Evolutionary conservation across 208 protist species (phyloP).

Genomic region (Leptomonas pyrrhocoris): DNA sequence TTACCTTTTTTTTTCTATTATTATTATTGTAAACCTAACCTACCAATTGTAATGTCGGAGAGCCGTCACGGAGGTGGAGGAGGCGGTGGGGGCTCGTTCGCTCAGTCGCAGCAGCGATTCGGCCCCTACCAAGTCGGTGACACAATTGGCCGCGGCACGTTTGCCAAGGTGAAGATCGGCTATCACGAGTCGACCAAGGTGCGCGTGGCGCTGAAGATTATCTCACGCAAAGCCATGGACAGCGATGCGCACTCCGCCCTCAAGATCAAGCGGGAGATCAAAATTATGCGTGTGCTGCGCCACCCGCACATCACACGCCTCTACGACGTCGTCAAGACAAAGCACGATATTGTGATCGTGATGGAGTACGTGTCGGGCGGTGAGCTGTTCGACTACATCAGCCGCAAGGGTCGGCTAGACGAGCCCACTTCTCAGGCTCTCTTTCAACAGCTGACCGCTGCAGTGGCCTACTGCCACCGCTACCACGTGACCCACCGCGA

Average conservation of each 20-base stretch:
- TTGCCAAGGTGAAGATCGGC: constrained; percentile 92
- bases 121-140: constrained; percentile 83
- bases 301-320: constrained; percentile 99
- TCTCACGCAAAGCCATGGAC: constrained; percentile 78
- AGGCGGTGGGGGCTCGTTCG: constrained; percentile 1
- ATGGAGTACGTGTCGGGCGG: constrained; percentile 98
- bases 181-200: constrained; percentile 94
- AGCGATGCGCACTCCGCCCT: constrained; percentile 78
- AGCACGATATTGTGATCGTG: constrained; percentile 97
- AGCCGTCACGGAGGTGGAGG: constrained; percentile 5
- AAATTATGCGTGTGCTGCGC: constrained; percentile 95
- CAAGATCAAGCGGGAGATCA: constrained; percentile 96
- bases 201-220: constrained; percentile 82
- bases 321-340: constrained; percentile 96
- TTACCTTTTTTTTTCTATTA: constrained; percentile 14
- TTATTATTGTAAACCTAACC: not conserved
- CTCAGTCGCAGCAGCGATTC: constrained; percentile 64
- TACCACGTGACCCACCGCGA: constrained; percentile 94
- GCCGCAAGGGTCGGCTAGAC: constrained; percentile 89
- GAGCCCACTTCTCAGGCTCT: constrained; percentile 91
- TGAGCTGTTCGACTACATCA: constrained; percentile 99
- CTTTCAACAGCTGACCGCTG: constrained; percentile 98
- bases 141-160: constrained; percentile 83
- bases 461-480: constrained; percentile 97
- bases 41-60: constrained; percentile 20